Evolutionary conservation across 2,329 filamentous ascomycete genomes (phyloP).

Genomic region (Metarhizium sp.): DNA sequence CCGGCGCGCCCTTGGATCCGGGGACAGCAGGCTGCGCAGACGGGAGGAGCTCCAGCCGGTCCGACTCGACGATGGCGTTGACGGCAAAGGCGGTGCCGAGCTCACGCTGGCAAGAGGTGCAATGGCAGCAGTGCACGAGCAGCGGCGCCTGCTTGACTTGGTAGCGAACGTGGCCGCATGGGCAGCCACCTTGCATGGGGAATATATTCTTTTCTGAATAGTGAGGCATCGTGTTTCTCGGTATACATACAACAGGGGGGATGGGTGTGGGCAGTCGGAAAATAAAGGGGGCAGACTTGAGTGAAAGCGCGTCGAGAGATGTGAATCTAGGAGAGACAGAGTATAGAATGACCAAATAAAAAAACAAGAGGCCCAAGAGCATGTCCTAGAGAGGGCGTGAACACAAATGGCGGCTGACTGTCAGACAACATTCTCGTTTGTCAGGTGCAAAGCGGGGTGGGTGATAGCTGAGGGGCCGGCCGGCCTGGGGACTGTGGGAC

Average conservation of each 20-base stretch:
- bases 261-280: too few species aligned
- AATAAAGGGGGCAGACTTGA: too few species aligned
- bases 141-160: slow-evolving; percentile 47
- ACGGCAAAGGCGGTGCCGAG: too few species aligned
- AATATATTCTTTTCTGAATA: slow-evolving; percentile 13
- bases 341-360: neutral
- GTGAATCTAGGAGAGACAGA: neutral
- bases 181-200: slow-evolving; percentile 42
- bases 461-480: neutral
- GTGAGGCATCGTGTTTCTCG: too few species aligned
- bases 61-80: too few species aligned
- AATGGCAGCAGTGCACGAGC: slow-evolving; percentile 36
- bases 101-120: slow-evolving; percentile 27
- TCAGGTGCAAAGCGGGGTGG: neutral
- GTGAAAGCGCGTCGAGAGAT: too few species aligned
- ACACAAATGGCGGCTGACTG: neutral
- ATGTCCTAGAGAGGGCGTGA: neutral
- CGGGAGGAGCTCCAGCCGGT: too few species aligned
- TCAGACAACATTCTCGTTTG: too few species aligned
- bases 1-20: too few species aligned
- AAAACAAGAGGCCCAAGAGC: neutral
- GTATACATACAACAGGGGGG: too few species aligned
- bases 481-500: neutral
- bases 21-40: too few species aligned
- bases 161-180: slow-evolving; percentile 43